These are phyloP conservation scores for Phyllosticta citriasiana DNA, from an alignment of 2,329 filamentous ascomycete species.

Conservation along the genomic window DNA sequence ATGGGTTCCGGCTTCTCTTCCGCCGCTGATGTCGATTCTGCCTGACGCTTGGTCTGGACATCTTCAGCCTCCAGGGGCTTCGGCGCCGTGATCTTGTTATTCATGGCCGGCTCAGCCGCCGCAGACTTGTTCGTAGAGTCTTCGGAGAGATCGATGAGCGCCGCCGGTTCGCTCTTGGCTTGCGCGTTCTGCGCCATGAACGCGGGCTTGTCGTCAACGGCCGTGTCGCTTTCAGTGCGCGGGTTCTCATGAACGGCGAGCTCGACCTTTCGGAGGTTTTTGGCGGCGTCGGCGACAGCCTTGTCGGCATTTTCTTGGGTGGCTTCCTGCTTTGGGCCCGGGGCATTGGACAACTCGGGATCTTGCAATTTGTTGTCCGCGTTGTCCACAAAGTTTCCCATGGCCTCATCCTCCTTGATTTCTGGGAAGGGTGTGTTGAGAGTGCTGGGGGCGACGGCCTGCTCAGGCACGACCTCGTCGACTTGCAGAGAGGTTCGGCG, in stretches of 20 bases:
- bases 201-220: conserved; percentile 3
- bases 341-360: conserved; percentile 28
- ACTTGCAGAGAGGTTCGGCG: conserved; percentile 27
- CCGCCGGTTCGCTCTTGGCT: conserved; percentile 2
- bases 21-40: not conserved
- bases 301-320: conserved; percentile 11
- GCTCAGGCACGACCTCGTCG: conserved; percentile 32
- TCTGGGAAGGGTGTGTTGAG: conserved; percentile 25
- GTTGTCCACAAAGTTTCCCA: conserved; percentile 13
- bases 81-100: not conserved
- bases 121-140: not conserved
- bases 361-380: conserved; percentile 21
- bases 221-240: conserved; percentile 5
- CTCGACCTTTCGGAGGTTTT: conserved; percentile 1
- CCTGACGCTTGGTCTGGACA: conserved; percentile 28
- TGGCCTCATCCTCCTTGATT: conserved; percentile 16
- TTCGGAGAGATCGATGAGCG: conserved; percentile 7
- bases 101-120: not conserved
- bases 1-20: conserved; percentile 13
- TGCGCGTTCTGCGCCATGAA: not conserved
- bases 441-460: conserved; percentile 31
- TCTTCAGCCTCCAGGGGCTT: conserved; percentile 13
- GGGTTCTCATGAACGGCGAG: conserved; percentile 7
- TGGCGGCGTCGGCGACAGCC: conserved; percentile 3
- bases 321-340: conserved; percentile 14